These are phyloP conservation scores for Tetradesmus obliquus DNA, from an alignment of 139 green algal species.

Conservation along the genomic window DNA sequence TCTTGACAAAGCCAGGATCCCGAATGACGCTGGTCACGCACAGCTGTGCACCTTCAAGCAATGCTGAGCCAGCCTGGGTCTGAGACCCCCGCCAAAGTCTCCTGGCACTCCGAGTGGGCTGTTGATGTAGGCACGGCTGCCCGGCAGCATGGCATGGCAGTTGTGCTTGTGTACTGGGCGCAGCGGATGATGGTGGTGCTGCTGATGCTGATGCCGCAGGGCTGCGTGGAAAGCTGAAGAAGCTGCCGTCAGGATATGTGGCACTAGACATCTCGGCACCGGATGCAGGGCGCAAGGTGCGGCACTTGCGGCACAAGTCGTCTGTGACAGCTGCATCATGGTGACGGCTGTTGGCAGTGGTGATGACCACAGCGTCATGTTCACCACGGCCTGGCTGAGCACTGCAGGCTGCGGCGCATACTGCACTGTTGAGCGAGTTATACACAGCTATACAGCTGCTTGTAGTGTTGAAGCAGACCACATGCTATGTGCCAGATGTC, in stretches of 20 bases:
- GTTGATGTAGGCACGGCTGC: background rate
- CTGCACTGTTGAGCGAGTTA: background rate
- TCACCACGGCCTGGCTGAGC: background rate
- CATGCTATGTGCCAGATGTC: too few species aligned
- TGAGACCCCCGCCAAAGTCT: too few species aligned
- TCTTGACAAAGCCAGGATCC: too few species aligned
- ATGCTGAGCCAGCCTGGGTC: too few species aligned
- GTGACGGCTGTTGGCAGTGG: background rate
- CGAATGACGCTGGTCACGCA: too few species aligned
- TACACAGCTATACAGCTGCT: background rate
- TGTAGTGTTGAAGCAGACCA: too few species aligned
- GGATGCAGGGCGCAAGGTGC: conserved; percentile 52
- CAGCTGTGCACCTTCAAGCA: too few species aligned
- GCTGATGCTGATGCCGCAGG: conserved; percentile 44
- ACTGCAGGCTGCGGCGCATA: background rate
- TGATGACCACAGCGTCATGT: background rate
- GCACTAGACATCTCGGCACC: conserved; percentile 51
- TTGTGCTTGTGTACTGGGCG: background rate
- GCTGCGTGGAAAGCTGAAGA: conserved; percentile 64
- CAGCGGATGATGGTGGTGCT: background rate
- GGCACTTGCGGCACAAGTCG: background rate
- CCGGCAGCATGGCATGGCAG: background rate
- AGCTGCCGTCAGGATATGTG: conserved; percentile 55
- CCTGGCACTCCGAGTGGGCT: too few species aligned
- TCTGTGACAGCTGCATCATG: background rate